phyloP scores from a whole-genome alignment of 176 grass and related monocot species.

The Thinopyrum elongatum region DNA sequence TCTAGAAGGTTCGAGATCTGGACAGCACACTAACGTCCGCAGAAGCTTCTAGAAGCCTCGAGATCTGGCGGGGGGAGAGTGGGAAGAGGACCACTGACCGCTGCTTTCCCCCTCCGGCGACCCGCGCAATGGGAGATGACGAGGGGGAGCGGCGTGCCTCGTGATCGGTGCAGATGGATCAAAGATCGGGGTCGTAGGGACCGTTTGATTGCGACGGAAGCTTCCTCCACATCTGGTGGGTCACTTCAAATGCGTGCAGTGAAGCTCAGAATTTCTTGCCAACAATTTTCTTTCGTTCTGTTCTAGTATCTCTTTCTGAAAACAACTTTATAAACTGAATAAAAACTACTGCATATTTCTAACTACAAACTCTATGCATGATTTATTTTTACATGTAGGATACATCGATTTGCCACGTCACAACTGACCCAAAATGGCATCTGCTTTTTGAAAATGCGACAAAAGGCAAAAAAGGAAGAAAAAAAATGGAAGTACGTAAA shows the following conservation, averaged over 20 bases:
- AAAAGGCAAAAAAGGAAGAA: neutral
- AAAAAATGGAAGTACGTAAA: neutral
- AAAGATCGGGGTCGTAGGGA: neutral
- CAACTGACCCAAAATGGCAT: neutral
- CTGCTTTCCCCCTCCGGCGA: constrained; percentile 25
- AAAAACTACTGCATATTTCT: too few relatives aligned
- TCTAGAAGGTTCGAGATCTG: constrained; percentile 25
- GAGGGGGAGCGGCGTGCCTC: neutral
- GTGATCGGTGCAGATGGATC: constrained; percentile 11
- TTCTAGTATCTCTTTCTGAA: too few relatives aligned
- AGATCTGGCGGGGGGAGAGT: constrained; percentile 13
- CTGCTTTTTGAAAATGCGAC: neutral
- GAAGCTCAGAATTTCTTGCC: neutral
- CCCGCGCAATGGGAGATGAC: constrained; percentile 8
- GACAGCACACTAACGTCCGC: neutral
- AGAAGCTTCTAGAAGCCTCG: neutral
- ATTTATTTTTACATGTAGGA: neutral
- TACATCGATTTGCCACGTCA: too few relatives aligned
- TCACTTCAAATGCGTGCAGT: neutral
- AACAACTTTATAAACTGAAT: too few relatives aligned
- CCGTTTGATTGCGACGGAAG: neutral
- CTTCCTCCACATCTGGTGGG: neutral
- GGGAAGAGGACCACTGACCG: neutral
- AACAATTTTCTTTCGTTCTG: too few relatives aligned
- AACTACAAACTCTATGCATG: neutral